Evolutionary conservation across 2,329 filamentous ascomycete species (phyloP), one percentile per base, ranked within the genome.

Genomic region (Pyrenochaeta sp.): DNA sequence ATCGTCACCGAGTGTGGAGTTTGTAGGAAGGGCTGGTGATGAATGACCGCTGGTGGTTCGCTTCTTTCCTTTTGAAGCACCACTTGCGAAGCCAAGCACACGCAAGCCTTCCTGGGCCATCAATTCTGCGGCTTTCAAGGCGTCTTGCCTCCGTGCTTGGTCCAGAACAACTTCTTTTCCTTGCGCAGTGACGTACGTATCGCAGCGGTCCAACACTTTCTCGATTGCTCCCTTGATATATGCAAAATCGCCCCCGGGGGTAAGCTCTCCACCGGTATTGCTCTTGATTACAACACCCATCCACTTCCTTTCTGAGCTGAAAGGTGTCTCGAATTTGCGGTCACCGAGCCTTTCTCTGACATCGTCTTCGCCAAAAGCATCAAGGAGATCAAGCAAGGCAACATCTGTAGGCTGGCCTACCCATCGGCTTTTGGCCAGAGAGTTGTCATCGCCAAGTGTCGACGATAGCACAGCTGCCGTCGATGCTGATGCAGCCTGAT

Each of bases 261-360:
- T 58, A 27, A 80, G 78, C 23, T 81, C 81, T 42, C 86, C 82
- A 18, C 82, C 80, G 37, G 78, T 69, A 51, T 74, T 77, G 29
- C 78, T 76, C 51, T 75, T 69, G 58, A 97, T 90, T 1, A 92
- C 90, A 23, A 97, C 93, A 30, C 96, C 96, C 96, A 99, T 99
- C 94, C 94, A 99, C 77, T 99, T 99, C 51, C 94, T 86, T 72
- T 97, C 92, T 1, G 95, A 99, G 73, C 94, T 98, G 76, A 99
- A 99, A 0, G 95, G 93, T 0, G 91, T 93, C 75, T 99, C 95
- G 37, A 87, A 87, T 29, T 90, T 85, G 43, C 94, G 90, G 29
- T 85, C 83, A n/a, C 92, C 92, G 48, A 97, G 86, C 9, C 90
- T 89, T 41, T 95, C 90, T 56, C 96, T 88, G 40, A 96, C 87